Base-by-base conservation (phyloP, 768 basidiomycete genomes). In the Lyophyllum semitale region DNA sequence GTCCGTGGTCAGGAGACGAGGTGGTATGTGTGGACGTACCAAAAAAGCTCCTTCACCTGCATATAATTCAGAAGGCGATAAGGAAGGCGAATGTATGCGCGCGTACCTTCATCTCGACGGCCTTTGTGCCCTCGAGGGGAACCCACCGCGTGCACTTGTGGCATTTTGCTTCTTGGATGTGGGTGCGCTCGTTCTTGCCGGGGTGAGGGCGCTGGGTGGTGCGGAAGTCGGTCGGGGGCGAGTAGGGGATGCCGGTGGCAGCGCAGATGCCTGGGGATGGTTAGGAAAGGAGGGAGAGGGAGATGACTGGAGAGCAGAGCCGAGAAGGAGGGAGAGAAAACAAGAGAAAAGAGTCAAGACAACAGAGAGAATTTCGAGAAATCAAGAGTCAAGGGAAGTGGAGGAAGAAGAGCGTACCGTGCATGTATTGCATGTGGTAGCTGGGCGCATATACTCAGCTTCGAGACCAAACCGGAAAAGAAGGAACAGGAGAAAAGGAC, bases 381-480 rank as follows among this genome's bases (percentile, higher is more conserved):
- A n/a, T n/a, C n/a, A n/a, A n/a, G n/a, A n/a, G n/a, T n/a, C n/a
- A n/a, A n/a, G n/a, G n/a, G 45, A 8, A 33, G 33, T 38, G 13
- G 17, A 15, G 27, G 53, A 6, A 30, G 8, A 27, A 1, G 13
- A 62, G n/a, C 73, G 5, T 73, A 89, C 89, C 89, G 63, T 92
- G 89, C 2, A 79, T 76, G 57, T 90, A 90, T 63, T 91, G 90
- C 84, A 93, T 82, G 63, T 93, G 91, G 62, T 92, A 92, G 67
- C 89, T 92, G 33, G 18, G 47, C 26, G 25, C 15, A 43, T 23
- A 48, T 18, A 47, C 33, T 51, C 25, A 49, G 26, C 18, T 17
- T 20, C 32, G 6, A 32, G 20, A 22, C 3, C 35, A 4, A 44
- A 3, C 17, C 25, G 25, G 4, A 8, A 2, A 33, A 15, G 9